A percentile compares a stretch with the other conserved stretches of the same genome.
These are phyloP conservation scores for Mycena galopus DNA, from an alignment of 768 basidiomycete species.

Conservation along the genomic window DNA sequence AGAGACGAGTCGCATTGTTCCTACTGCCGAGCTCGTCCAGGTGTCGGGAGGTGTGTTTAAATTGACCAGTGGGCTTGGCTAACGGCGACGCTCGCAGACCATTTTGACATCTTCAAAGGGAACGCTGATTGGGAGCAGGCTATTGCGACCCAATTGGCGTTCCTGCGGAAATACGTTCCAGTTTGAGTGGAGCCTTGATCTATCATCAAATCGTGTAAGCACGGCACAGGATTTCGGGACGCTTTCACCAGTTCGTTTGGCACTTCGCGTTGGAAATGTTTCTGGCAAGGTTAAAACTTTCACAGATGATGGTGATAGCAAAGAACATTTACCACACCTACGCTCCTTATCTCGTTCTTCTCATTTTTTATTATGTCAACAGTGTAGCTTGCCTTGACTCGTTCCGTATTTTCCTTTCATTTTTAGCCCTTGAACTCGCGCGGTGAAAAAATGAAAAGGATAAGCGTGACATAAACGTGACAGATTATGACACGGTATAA, in stretches of 20 bases:
- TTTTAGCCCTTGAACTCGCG: not conserved
- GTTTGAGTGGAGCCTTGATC: constrained; percentile 11
- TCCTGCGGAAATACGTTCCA: constrained; percentile 35
- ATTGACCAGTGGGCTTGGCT: not conserved
- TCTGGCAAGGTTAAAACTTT: too few relatives aligned
- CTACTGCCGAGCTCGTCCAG: constrained; percentile 33
- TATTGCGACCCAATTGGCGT: constrained; percentile 35
- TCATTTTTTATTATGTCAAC: too few relatives aligned
- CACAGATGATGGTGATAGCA: too few relatives aligned
- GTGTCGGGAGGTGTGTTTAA: constrained; percentile 34
- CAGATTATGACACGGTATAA: not conserved
- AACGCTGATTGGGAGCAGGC: constrained; percentile 34
- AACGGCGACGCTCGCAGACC: constrained; percentile 17
- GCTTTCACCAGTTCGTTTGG: too few relatives aligned
- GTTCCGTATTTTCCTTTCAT: not conserved
- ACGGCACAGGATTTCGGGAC: too few relatives aligned
- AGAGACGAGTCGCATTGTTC: constrained; percentile 16
- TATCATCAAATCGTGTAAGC: too few relatives aligned
- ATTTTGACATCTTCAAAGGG: constrained; percentile 38
- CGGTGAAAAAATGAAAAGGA: too few relatives aligned
- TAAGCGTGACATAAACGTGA: too few relatives aligned
- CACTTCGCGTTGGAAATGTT: too few relatives aligned
- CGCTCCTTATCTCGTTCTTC: too few relatives aligned
- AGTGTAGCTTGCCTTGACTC: not conserved
- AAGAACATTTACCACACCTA: too few relatives aligned